A percentile compares a stretch with the other conserved stretches of the same genome.
These are phyloP conservation scores for Boletus sp. DNA, from an alignment of 768 basidiomycete genomes.

Conservation along the genomic window DNA sequence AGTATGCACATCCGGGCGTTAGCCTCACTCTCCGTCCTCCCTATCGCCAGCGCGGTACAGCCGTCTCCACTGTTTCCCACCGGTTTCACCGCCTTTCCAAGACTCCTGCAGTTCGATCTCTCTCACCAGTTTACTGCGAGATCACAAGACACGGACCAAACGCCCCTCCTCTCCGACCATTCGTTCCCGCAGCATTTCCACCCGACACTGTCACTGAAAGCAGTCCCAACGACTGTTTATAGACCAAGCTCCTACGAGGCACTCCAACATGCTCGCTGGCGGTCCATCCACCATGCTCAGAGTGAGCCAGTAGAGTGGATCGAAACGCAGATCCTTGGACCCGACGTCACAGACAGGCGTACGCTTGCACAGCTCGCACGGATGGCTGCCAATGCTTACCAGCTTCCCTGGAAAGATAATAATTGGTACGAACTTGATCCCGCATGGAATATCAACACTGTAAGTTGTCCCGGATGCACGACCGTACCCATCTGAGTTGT, in stretches of 20 bases:
- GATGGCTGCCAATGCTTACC: slow-evolving; percentile 90
- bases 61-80: neutral
- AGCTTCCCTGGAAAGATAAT: slow-evolving; percentile 58
- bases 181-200: slow-evolving; percentile 3
- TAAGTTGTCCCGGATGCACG: slow-evolving; percentile 19
- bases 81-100: neutral
- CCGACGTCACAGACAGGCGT: slow-evolving; percentile 74
- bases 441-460: slow-evolving; percentile 61
- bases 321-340: slow-evolving; percentile 58
- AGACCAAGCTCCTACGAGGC: slow-evolving; percentile 52
- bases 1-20: slow-evolving; percentile 5
- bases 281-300: slow-evolving; percentile 47
- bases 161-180: slow-evolving; percentile 1
- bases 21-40: neutral
- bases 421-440: slow-evolving; percentile 82
- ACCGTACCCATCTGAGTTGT: slow-evolving; percentile 5
- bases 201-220: slow-evolving; percentile 35
- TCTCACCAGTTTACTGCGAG: slow-evolving; percentile 12
- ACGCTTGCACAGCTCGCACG: slow-evolving; percentile 80
- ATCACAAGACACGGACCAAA: slow-evolving; percentile 4
- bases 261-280: slow-evolving; percentile 49
- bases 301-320: slow-evolving; percentile 67
- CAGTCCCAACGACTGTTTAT: slow-evolving; percentile 50
- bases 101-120: slow-evolving; percentile 22
- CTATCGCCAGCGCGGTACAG: slow-evolving; percentile 1